Evolutionary conservation across 371 early-diverging fungal genomes (phyloP).

Genomic region (Basidiobolus meristosporus): DNA sequence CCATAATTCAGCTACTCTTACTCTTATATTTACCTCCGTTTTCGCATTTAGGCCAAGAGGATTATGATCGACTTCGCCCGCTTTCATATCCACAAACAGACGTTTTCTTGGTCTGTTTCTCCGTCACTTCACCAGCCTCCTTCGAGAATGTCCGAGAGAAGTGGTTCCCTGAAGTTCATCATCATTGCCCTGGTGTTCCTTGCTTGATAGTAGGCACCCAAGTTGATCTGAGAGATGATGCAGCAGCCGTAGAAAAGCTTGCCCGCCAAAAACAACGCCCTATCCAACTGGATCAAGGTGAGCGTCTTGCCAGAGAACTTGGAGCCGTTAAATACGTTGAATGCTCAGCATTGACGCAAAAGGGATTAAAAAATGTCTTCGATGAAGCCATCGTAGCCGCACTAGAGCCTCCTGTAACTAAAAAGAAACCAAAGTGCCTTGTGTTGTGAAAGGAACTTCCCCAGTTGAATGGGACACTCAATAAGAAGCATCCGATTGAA

Average conservation of each 20-base stretch:
- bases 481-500: too few species aligned
- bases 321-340: constrained; percentile 94
- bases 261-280: constrained; percentile 69
- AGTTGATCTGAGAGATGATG: constrained; percentile 85
- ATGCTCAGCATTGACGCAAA: constrained; percentile 91
- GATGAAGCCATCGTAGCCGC: constrained; percentile 98
- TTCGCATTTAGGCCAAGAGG: constrained; percentile 58
- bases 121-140: constrained; percentile 85
- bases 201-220: constrained; percentile 94
- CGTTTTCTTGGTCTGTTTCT: constrained; percentile 91
- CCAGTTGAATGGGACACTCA: too few species aligned
- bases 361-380: constrained; percentile 93
- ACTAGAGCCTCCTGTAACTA: constrained; percentile 73
- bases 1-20: background rate
- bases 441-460: constrained; percentile 44
- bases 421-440: constrained; percentile 57
- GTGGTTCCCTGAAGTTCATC: constrained; percentile 85
- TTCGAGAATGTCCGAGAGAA: constrained; percentile 78
- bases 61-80: constrained; percentile 94
- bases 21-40: background rate
- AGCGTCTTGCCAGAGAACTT: constrained; percentile 69
- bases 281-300: constrained; percentile 63
- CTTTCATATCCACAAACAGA: constrained; percentile 87
- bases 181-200: constrained; percentile 94
- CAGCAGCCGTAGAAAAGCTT: constrained; percentile 57